Percentiles rank a stretch among this genome's conserved stretches.
phyloP scores from a whole-genome alignment of 148 eudicot genomes.

The Drosera capensis region DNA sequence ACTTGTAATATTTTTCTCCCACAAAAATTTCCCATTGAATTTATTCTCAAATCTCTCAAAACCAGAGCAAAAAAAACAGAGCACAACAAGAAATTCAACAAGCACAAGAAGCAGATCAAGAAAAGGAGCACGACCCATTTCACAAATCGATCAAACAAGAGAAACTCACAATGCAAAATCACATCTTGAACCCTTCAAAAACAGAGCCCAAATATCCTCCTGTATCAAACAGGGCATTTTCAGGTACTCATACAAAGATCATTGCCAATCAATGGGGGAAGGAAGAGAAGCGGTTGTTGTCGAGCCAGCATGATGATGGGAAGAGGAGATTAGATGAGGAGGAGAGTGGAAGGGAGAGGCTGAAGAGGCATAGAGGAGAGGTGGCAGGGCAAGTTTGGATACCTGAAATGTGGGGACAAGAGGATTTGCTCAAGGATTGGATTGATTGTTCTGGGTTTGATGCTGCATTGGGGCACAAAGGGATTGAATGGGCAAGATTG shows the following conservation, averaged over 20 bases:
- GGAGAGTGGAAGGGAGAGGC: constrained; percentile 27
- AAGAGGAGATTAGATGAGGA: no score
- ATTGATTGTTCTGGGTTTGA: constrained; percentile 50
- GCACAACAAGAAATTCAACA: neutral
- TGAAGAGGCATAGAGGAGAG: constrained; percentile 56
- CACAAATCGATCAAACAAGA: neutral
- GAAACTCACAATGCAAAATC: constrained; percentile 8
- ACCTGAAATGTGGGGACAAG: constrained; percentile 83
- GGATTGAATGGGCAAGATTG: constrained; percentile 40
- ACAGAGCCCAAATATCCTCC: no score
- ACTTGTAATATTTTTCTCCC: no score
- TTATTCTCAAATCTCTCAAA: neutral
- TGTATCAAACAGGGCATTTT: no score
- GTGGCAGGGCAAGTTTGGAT: constrained; percentile 72
- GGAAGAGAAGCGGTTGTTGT: neutral
- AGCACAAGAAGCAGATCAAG: neutral
- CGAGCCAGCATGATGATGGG: no score
- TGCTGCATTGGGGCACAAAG: constrained; percentile 21
- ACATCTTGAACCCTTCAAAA: constrained; percentile 2
- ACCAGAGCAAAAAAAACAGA: neutral
- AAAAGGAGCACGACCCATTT: neutral
- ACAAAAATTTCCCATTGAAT: constrained; percentile 3
- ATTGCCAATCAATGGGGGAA: neutral
- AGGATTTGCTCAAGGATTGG: constrained; percentile 57
- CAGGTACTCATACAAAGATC: no score